A percentile compares a stretch with the other conserved stretches of the same genome.
These are phyloP conservation scores for Heteromeles arbutifolia DNA, from an alignment of 306 rosid species.

Conservation along the genomic window DNA sequence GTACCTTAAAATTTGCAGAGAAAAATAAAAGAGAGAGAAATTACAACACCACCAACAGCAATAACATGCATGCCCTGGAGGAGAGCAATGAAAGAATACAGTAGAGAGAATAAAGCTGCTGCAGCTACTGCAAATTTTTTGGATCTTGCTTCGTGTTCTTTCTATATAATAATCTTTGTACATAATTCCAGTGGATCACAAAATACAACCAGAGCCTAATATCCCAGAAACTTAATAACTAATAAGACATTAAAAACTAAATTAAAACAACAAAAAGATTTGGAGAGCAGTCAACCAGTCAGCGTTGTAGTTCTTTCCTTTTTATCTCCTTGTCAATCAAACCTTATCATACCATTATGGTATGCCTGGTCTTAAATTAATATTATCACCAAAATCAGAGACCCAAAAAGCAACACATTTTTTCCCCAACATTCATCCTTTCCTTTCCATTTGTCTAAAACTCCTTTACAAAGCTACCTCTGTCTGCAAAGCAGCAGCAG, in stretches of 20 bases:
- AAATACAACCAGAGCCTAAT: neutral
- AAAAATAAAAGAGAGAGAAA: neutral
- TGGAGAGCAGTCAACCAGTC: neutral
- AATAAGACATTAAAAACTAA: neutral
- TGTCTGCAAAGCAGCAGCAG: conserved; percentile 34
- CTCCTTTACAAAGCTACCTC: conserved; percentile 31
- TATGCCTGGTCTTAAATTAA: conserved; percentile 21
- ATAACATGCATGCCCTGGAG: conserved; percentile 19
- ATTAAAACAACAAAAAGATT: neutral
- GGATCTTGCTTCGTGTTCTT: conserved; percentile 24
- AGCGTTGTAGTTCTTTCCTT: neutral
- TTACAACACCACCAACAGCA: conserved; percentile 3
- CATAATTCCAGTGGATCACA: conserved; percentile 16
- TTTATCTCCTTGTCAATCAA: conserved; percentile 17
- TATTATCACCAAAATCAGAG: conserved; percentile 22
- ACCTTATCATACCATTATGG: conserved; percentile 26
- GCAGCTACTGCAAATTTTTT: conserved; percentile 9
- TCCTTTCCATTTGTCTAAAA: neutral
- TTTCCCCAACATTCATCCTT: conserved; percentile 6
- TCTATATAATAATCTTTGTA: conserved; percentile 17
- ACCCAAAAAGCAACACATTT: conserved; percentile 4
- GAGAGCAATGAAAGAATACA: conserved; percentile 6
- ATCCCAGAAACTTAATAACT: neutral
- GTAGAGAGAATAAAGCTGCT: conserved; percentile 30
- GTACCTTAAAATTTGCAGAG: conserved; percentile 27